A percentile compares a stretch with the other conserved stretches of the same genome.
These are phyloP conservation scores for Penicillium goetzii DNA, from an alignment of 495 filamentous ascomycete species.

Conservation along the genomic window DNA sequence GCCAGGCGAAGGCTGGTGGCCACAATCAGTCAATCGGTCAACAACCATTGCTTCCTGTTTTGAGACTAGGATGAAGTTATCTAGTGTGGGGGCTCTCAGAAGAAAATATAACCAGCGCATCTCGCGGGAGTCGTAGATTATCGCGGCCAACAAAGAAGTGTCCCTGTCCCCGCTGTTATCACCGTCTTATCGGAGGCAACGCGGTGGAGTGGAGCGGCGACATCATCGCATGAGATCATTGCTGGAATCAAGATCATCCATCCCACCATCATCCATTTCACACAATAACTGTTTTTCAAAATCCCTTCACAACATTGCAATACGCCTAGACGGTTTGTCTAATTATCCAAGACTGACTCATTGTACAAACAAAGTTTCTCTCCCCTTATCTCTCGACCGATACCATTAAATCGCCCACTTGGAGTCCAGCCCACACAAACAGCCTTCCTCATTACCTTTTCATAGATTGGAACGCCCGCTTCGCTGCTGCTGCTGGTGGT, in stretches of 20 bases:
- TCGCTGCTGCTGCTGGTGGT: too few species aligned
- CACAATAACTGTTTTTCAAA: constrained; percentile 6
- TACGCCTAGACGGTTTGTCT: not conserved
- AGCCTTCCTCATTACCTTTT: constrained; percentile 1
- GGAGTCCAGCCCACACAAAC: not conserved
- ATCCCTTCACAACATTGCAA: not conserved
- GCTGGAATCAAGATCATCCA: constrained; percentile 22
- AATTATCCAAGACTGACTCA: constrained; percentile 16
- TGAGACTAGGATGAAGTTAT: not conserved
- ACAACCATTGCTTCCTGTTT: not conserved
- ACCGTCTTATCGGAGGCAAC: constrained; percentile 32
- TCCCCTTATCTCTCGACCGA: constrained; percentile 17
- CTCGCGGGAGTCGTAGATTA: not conserved
- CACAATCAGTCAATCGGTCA: not conserved
- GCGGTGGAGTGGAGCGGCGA: constrained; percentile 38
- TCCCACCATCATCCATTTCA: constrained; percentile 16
- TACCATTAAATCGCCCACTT: not conserved
- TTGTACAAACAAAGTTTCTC: constrained; percentile 6
- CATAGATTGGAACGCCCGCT: not conserved
- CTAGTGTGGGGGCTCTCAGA: not conserved
- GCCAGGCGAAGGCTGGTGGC: constrained; percentile 20
- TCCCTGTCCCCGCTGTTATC: constrained; percentile 11
- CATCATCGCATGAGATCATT: constrained; percentile 37
- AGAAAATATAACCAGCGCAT: constrained; percentile 6
- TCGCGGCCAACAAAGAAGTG: not conserved